These are phyloP conservation scores for Quercus tomentella DNA, from an alignment of 331 rosid genomes.

Conservation along the genomic window DNA sequence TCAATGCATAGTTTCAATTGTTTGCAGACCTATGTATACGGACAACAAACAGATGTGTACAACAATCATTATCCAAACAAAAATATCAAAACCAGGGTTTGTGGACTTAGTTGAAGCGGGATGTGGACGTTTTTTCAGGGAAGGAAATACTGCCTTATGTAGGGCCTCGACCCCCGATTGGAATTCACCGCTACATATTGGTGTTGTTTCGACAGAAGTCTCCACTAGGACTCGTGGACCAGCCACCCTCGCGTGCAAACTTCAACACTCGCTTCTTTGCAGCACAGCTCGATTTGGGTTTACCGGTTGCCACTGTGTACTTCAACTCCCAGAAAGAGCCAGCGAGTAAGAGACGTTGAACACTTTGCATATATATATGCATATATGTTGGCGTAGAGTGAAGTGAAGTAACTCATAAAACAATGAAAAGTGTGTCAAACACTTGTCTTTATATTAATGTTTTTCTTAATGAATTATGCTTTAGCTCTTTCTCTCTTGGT, in stretches of 20 bases:
- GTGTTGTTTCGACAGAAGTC: conserved; percentile 64
- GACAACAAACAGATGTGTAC: too few relatives aligned
- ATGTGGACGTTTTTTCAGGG: conserved; percentile 32
- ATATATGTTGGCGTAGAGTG: not conserved
- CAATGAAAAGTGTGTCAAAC: not conserved
- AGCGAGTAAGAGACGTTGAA: conserved; percentile 46
- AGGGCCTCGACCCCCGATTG: conserved; percentile 80
- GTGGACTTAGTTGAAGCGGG: not conserved
- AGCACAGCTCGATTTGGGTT: conserved; percentile 48
- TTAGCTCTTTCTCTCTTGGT: not conserved
- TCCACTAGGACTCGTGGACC: conserved; percentile 49
- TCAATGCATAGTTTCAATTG: too few relatives aligned
- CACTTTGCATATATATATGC: not conserved
- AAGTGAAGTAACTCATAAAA: not conserved
- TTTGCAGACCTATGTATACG: too few relatives aligned
- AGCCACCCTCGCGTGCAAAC: conserved; percentile 49
- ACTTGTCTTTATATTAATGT: not conserved
- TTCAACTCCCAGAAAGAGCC: conserved; percentile 88
- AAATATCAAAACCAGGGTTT: not conserved
- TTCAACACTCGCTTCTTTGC: conserved; percentile 79
- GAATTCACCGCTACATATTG: conserved; percentile 74
- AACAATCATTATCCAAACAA: not conserved
- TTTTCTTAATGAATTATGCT: not conserved
- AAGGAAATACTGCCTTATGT: conserved; percentile 61
- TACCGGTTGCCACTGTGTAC: conserved; percentile 73